Base-by-base conservation (phyloP, 768 basidiomycete genomes). In the Russula sp. region DNA sequence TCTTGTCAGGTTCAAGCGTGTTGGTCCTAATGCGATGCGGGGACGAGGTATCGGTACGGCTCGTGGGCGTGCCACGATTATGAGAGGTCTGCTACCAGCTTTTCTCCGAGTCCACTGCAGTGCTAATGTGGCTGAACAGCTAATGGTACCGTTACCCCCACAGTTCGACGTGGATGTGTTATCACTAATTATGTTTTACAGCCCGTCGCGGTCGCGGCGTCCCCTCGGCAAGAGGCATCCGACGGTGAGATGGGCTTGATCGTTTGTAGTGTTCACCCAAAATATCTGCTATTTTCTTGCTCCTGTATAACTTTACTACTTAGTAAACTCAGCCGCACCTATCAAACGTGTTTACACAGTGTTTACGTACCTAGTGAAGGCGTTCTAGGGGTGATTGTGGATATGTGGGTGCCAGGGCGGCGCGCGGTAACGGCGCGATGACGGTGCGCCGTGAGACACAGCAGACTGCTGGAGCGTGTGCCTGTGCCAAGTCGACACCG, bases 31-130 rank as follows among this genome's bases (percentile, higher is more conserved):
- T 72, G 96, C 94, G 20, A 98, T 98, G 95, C 87, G 91, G 69
- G 97, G 97, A 70, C 83, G 96, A 66, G 97, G 97, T 85, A 99
- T 99, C 71, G 97, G 97, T 70, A 97, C 96, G 70, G 96, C 96
- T 51, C 87, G 96, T 83, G 96, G 96, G 75, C 87, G 96, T 75
- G 96, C 96, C 47, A 98, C 96, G 14, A 98, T 98, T 69, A 94
- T 97, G 90, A 82, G 96, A 75, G 96, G 93, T 97, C 67, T 68
- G 90, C 76, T 50, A 72, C 56, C 43, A 29, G 22, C 48, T 53
- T 47, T 59, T 65, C 46, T 52, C 58, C 51, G 48, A 43, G 7
- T 69, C 42, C 16, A 11, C 22, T 46, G 8, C 3, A 36, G 56
- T 59, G 63, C 64, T 67, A 36, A 68, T 68, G 56, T 61, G 64